Base-by-base conservation (phyloP, 139 green algal species). In the Edaphochlamys debaryana region DNA sequence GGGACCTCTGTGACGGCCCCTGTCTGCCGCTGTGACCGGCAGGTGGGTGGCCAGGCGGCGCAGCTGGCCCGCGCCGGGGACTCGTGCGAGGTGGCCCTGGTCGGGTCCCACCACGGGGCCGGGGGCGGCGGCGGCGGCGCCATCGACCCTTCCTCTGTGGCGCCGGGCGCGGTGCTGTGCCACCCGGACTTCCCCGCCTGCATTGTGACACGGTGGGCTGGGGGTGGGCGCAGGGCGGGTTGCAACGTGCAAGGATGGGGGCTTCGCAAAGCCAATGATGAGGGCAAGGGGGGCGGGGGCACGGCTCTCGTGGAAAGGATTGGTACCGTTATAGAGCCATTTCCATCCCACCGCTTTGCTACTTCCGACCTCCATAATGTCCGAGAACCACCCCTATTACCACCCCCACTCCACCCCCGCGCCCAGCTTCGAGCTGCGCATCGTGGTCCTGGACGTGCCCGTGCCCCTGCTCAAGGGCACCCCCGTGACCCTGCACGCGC, bases 381-480 rank as follows among this genome's bases (percentile, higher is more conserved):
- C n/a, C n/a, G n/a, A n/a, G n/a, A n/a, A n/a, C n/a, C n/a, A n/a
- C n/a, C n/a, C n/a, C n/a, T n/a, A n/a, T n/a, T n/a, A n/a, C n/a
- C n/a, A n/a, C n/a, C n/a, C n/a, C n/a, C n/a, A n/a, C n/a, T n/a
- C n/a, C n/a, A n/a, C n/a, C n/a, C n/a, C 70, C 29, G 17, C 34
- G 36, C 62, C 81, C 30, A 86, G 79, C 37, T 92, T 98, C 67
- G 87, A 95, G 82, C 90, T 90, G 19, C 76, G 87, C 29, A 66
- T 98, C 38, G 79, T 98, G 45, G 92, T 98, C 62, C 92, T 99
- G 52, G 92, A 97, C 29, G 80, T 96, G 29, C 27, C 72, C 0
- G 85, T 97, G 20, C 96, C 96, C 1, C 72, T 99, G n/a, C 83
- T 99, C 11, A 81, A 81, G 48, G 95, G 95, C 17, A 76, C 90